Evolutionary conservation across 768 basidiomycete genomes (phyloP).

Genomic region (Udeniomyces megalosporus): DNA sequence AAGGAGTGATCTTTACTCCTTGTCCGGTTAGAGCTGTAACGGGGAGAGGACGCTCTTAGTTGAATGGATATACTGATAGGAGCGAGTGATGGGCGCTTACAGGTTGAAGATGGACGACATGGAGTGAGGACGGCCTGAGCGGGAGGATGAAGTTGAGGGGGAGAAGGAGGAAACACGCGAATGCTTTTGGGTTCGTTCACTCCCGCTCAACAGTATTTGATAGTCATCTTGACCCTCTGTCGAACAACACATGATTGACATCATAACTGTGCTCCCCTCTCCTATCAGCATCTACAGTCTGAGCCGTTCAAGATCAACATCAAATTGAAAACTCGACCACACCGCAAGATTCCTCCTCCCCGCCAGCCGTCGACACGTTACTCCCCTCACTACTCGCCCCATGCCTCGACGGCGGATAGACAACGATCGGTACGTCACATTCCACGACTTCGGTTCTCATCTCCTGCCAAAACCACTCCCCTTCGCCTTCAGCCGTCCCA

Average conservation of each 20-base stretch:
- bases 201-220: too few relatives aligned
- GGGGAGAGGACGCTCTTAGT: background rate
- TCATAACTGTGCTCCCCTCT: too few relatives aligned
- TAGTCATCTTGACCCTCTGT: too few relatives aligned
- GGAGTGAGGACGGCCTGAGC: background rate
- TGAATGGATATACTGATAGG: background rate
- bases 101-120: conserved; percentile 17
- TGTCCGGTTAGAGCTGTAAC: conserved; percentile 7
- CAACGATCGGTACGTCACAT: conserved; percentile 75
- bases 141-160: too few relatives aligned
- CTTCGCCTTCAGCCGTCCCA: conserved; percentile 32
- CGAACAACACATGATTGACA: too few relatives aligned
- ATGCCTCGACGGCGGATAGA: conserved; percentile 32
- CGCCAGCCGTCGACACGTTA: too few relatives aligned
- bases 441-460: conserved; percentile 73
- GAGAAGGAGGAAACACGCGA: too few relatives aligned
- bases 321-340: too few relatives aligned
- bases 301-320: too few relatives aligned
- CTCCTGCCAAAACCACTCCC: conserved; percentile 42
- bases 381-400: background rate
- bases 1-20: conserved; percentile 1
- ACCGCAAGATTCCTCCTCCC: too few relatives aligned
- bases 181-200: too few relatives aligned
- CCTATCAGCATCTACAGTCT: too few relatives aligned
- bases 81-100: background rate